A percentile compares a stretch with the other conserved stretches of the same genome.
Conservation (phyloP, 331 rosid genomes). For the Pyrus hybrid region DNA sequence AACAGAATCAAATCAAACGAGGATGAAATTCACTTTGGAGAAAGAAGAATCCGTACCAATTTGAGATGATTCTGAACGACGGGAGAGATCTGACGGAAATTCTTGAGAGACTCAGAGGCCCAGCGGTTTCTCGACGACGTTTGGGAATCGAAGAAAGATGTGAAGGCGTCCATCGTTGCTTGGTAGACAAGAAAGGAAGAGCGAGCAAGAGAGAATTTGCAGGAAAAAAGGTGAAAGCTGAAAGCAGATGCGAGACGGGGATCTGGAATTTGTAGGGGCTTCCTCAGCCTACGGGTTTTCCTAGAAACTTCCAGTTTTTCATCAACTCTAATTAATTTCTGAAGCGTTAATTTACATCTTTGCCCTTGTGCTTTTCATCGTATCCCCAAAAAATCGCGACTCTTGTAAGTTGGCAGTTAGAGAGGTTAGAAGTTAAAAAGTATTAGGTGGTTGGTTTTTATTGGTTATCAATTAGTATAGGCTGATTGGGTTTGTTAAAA, state of each 20-base stretch:
- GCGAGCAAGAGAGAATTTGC: not conserved
- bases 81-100: slow-evolving; percentile 75
- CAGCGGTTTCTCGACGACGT: slow-evolving; percentile 48
- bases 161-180: slow-evolving; percentile 48
- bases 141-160: slow-evolving; percentile 61
- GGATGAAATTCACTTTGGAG: not conserved
- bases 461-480: too few species aligned
- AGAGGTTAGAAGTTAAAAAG: too few species aligned
- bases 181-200: not conserved
- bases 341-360: not conserved
- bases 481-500: too few species aligned
- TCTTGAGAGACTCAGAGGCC: slow-evolving; percentile 67
- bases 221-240: not conserved
- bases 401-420: not conserved
- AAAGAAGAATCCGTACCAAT: slow-evolving; percentile 25
- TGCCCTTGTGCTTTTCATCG: not conserved
- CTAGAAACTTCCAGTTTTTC: not conserved
- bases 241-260: not conserved
- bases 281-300: not conserved
- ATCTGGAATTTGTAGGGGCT: not conserved
- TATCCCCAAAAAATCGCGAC: not conserved
- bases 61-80: slow-evolving; percentile 72
- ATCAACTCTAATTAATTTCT: not conserved
- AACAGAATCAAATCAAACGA: not conserved
- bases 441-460: too few species aligned